phyloP scores from a whole-genome alignment of 2,329 filamentous ascomycete species.

The Falciphora oryzae region DNA sequence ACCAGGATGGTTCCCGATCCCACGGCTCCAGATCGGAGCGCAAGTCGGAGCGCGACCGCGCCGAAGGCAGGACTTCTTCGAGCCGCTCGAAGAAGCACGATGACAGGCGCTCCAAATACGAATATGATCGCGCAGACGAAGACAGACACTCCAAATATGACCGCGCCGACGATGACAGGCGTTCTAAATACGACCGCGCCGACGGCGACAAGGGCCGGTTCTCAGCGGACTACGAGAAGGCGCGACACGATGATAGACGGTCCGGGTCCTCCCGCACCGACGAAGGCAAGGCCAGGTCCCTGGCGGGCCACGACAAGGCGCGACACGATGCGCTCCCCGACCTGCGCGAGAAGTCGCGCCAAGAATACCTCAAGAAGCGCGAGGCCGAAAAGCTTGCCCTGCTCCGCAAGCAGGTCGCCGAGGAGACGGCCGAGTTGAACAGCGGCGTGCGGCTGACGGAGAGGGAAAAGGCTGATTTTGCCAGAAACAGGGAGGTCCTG shows the following conservation, averaged over 20 bases:
- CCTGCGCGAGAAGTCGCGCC: constrained; percentile 74
- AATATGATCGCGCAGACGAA: too few species aligned
- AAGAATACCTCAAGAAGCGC: constrained; percentile 90
- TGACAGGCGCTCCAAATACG: constrained; percentile 62
- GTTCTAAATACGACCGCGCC: too few species aligned
- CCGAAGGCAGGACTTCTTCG: constrained; percentile 76
- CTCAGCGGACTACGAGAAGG: too few species aligned
- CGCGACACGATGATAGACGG: constrained; percentile 57
- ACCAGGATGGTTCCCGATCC: constrained; percentile 50
- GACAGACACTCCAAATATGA: too few species aligned
- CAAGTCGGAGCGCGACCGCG: constrained; percentile 59
- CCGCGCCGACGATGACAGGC: too few species aligned
- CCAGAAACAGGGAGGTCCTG: constrained; percentile 77
- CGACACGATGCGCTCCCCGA: constrained; percentile 71
- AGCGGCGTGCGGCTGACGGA: constrained; percentile 71
- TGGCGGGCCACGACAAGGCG: constrained; percentile 63
- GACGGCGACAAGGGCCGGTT: too few species aligned
- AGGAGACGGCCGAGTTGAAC: constrained; percentile 76
- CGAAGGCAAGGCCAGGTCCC: constrained; percentile 51
- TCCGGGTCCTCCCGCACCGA: constrained; percentile 62
- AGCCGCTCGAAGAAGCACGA: constrained; percentile 69
- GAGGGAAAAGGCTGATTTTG: constrained; percentile 80
- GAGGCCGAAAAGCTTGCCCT: constrained; percentile 80
- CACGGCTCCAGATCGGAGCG: constrained; percentile 54
- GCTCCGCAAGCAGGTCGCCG: constrained; percentile 82